These are phyloP conservation scores for Exserohilum turcica DNA, from an alignment of 2,329 filamentous ascomycete genomes.

Conservation along the genomic window DNA sequence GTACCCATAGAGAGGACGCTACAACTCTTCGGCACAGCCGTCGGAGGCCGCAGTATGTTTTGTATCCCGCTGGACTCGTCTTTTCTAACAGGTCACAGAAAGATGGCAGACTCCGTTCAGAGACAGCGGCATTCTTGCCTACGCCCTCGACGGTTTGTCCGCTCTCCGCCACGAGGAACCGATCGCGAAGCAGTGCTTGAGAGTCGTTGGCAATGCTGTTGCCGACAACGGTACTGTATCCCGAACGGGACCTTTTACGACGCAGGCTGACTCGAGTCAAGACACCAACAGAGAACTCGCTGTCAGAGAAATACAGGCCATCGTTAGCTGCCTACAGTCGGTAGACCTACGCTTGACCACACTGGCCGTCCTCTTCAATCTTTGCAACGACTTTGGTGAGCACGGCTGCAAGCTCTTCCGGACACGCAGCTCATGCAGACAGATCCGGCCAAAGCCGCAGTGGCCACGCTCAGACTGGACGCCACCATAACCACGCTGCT, in stretches of 20 bases:
- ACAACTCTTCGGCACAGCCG: constrained; percentile 40
- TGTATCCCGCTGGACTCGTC: not conserved
- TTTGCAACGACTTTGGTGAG: constrained; percentile 50
- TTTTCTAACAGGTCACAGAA: constrained; percentile 37
- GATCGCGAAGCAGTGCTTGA: constrained; percentile 42
- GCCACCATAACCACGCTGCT: constrained; percentile 34
- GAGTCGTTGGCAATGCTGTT: constrained; percentile 47
- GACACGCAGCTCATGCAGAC: constrained; percentile 18
- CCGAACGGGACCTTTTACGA: not conserved
- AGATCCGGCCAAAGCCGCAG: constrained; percentile 45
- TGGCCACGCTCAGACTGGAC: constrained; percentile 44
- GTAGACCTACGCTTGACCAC: constrained; percentile 36
- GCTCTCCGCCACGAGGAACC: constrained; percentile 19
- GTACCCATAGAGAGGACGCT: constrained; percentile 24
- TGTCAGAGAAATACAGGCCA: constrained; percentile 29
- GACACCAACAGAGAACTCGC: constrained; percentile 42
- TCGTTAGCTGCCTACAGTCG: constrained; percentile 33
- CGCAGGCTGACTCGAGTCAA: constrained; percentile 26
- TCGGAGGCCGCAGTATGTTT: constrained; percentile 38
- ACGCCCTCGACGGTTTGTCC: constrained; percentile 34
- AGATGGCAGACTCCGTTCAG: constrained; percentile 38
- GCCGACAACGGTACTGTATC: constrained; percentile 41
- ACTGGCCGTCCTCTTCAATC: constrained; percentile 52
- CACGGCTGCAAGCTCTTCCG: constrained; percentile 8
- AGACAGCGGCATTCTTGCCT: constrained; percentile 35